Evolutionary conservation across 805 yeast species (phyloP).

Genomic region (Ogataea pini): DNA sequence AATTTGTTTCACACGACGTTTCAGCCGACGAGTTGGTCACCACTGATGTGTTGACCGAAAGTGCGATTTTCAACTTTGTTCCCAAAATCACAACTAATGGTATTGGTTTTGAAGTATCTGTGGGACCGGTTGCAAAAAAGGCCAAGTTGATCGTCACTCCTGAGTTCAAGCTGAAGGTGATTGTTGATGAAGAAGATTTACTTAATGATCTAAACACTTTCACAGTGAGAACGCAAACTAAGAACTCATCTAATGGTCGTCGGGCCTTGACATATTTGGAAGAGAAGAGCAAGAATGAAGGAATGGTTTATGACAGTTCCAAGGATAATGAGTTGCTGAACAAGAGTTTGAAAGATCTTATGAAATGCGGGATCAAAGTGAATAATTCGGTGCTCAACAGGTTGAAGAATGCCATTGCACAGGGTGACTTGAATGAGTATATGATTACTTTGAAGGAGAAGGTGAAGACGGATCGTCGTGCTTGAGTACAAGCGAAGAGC

Average conservation of each 20-base stretch:
- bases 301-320: slow-evolving; percentile 12
- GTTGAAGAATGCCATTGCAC: slow-evolving; percentile 25
- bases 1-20: slow-evolving; percentile 26
- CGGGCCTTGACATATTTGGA: slow-evolving; percentile 12
- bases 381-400: slow-evolving; percentile 21
- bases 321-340: slow-evolving; percentile 20
- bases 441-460: slow-evolving; percentile 32
- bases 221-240: slow-evolving; percentile 29
- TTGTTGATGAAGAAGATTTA: slow-evolving; percentile 33
- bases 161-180: slow-evolving; percentile 25
- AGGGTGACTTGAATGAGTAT: slow-evolving; percentile 32
- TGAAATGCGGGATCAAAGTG: slow-evolving; percentile 26
- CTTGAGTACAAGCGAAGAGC: slow-evolving; percentile 4
- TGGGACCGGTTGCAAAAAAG: slow-evolving; percentile 20
- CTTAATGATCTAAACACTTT: slow-evolving; percentile 27
- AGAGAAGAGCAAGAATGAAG: slow-evolving; percentile 13
- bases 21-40: slow-evolving; percentile 18
- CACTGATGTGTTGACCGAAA: slow-evolving; percentile 31
- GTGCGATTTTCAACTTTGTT: slow-evolving; percentile 30
- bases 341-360: slow-evolving; percentile 25
- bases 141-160: slow-evolving; percentile 23
- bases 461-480: slow-evolving; percentile 29
- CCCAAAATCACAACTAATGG: slow-evolving; percentile 1
- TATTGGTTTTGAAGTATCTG: slow-evolving; percentile 14
- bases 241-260: slow-evolving; percentile 25